Evolutionary conservation across 139 green algal genomes (phyloP).

Genomic region (Volvox africanus): DNA sequence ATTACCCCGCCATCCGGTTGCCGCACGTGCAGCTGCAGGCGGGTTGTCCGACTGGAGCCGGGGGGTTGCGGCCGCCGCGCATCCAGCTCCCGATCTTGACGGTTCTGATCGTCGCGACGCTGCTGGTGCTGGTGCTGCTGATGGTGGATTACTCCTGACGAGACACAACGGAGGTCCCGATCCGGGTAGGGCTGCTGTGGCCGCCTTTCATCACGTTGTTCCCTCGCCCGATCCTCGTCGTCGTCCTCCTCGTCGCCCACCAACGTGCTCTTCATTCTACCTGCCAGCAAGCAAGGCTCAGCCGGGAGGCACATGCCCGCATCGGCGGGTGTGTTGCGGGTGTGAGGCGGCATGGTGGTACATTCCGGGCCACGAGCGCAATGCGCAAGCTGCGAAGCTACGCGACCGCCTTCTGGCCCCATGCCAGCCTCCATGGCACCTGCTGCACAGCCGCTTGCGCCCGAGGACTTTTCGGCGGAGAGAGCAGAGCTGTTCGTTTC

Average conservation of each 20-base stretch:
- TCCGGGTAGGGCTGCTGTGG: too few species aligned
- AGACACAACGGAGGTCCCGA: too few species aligned
- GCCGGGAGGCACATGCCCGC: too few species aligned
- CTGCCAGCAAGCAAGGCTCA: too few species aligned
- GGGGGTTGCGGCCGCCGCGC: not conserved
- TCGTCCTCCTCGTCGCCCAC: too few species aligned
- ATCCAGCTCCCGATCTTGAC: not conserved
- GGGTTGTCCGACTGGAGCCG: not conserved
- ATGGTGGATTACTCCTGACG: not conserved
- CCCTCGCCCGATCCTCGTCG: too few species aligned
- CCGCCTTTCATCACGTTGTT: too few species aligned
- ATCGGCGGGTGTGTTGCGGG: too few species aligned
- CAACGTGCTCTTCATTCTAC: too few species aligned
- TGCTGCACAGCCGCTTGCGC: slow-evolving; percentile 2
- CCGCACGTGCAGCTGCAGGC: slow-evolving; percentile 1
- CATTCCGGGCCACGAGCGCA: not conserved
- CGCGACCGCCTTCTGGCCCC: not conserved
- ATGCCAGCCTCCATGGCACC: not conserved
- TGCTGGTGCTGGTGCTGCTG: not conserved
- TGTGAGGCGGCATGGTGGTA: too few species aligned
- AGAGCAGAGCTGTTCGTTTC: not conserved
- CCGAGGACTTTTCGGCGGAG: slow-evolving; percentile 1
- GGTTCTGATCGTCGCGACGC: not conserved
- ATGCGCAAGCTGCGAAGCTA: not conserved
- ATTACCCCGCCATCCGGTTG: not conserved